phyloP scores from a whole-genome alignment of 169 alveolate species.

The Blepharisma undulans region DNA sequence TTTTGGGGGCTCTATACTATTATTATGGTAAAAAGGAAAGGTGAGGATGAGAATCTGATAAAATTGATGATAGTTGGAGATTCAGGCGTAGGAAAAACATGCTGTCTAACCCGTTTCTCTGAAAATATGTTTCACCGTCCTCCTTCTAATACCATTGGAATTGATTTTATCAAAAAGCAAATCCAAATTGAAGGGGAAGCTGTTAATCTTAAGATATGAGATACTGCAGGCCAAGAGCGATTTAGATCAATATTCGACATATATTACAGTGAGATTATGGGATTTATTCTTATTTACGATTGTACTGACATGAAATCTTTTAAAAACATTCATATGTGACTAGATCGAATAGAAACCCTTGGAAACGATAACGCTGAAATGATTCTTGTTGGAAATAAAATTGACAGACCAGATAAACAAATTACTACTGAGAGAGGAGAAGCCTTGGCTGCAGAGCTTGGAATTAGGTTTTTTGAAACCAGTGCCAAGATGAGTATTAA shows the following conservation, averaged over 20 bases:
- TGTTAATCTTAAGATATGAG: slow-evolving; percentile 78
- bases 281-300: slow-evolving; percentile 82
- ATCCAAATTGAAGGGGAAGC: slow-evolving; percentile 55
- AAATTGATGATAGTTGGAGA: no score
- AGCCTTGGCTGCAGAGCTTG: neutral
- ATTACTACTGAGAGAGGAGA: neutral
- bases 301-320: slow-evolving; percentile 75
- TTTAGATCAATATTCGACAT: slow-evolving; percentile 78
- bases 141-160: slow-evolving; percentile 82
- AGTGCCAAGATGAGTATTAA: neutral
- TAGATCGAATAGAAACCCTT: no score
- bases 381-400: neutral
- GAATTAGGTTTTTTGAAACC: neutral
- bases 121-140: slow-evolving; percentile 62
- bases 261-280: slow-evolving; percentile 80
- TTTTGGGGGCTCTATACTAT: no score
- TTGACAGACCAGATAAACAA: neutral
- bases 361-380: no score
- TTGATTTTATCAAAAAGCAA: slow-evolving; percentile 70
- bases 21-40: no score
- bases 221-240: slow-evolving; percentile 85
- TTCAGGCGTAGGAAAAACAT: slow-evolving; percentile 79
- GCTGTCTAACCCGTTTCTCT: slow-evolving; percentile 62
- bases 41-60: no score
- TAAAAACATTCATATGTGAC: no score